Evolutionary conservation across 768 basidiomycete species (phyloP), one percentile per base, ranked within the genome.

Genomic region (Boletus pseudopeckii): DNA sequence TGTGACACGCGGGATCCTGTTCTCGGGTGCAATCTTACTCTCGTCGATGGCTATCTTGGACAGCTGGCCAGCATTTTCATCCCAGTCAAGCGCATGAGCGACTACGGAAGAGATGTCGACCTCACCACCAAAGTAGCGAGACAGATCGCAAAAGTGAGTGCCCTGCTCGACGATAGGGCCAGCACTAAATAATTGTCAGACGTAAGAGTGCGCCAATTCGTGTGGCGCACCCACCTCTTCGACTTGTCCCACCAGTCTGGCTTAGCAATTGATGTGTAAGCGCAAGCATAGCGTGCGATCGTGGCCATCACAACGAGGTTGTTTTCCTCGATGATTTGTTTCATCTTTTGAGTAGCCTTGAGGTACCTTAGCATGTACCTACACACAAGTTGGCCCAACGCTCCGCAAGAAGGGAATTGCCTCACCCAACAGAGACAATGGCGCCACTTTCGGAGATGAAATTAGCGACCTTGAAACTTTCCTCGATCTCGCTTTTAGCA

Each of bases 111-210:
- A 74, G 56, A 95, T 84, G 65, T 97, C 91, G 53, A 97, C 92
- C 60, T 96, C 91, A 15, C 96, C 96, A 48, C 95, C 96, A 66
- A 98, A 98, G 77, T 96, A 96, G 60, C 96, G 88, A 38, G 93
- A 97, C 41, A 97, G 80, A 74, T 98, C 94, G 63, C 92, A 94
- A 75, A 98, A 96, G 75, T 98, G 96, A 14, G 96, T 98, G 44
- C 92, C 95, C 75, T 93, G 90, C 71, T 93, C 92, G 58, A 95
- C 75, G 61, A 94, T 78, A 5, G 92, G 90, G 18, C 90, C 90
- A 50, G 82, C 86, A 66, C 89, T 60, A 17, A n/a, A 53, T 7
- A 45, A 58, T 24, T 36, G 57, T 57, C 30, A 53, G 22, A 48
- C 20, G 45, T 11, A 43, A 49, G 45, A 34, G 28, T 24, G 45